Conservation (phyloP, 75 land plant species). For the Cunninghamia lanceolata region DNA sequence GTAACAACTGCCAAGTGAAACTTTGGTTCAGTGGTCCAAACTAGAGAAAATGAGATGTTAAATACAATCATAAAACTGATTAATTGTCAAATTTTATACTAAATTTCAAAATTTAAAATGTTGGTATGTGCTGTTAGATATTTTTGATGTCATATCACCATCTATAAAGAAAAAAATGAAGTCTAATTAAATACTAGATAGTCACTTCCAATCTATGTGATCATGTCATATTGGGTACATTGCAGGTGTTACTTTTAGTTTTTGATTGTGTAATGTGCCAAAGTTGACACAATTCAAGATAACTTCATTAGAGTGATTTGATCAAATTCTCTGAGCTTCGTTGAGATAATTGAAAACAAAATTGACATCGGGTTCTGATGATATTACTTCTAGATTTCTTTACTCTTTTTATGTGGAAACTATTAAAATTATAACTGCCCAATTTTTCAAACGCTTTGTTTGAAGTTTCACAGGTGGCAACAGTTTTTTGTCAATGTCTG, state of each 20-base stretch:
- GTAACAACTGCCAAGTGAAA: neutral
- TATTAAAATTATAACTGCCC: neutral
- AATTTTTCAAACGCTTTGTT: neutral
- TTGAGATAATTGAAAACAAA: neutral
- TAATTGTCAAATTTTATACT: neutral
- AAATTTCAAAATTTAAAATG: neutral
- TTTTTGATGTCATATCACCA: neutral
- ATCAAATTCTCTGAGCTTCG: neutral
- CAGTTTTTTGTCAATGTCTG: neutral
- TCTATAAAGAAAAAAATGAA: neutral
- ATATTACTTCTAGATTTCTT: neutral
- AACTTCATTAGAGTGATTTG: no score
- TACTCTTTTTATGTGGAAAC: neutral
- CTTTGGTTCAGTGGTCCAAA: neutral
- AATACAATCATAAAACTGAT: neutral
- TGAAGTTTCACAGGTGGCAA: neutral
- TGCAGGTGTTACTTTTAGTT: no score
- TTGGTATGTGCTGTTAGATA: neutral
- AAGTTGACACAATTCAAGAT: no score
- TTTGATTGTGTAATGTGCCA: no score
- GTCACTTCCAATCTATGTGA: neutral
- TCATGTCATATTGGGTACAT: neutral
- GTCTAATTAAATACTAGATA: neutral
- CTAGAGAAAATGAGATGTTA: neutral
- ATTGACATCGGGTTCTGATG: neutral